phyloP scores from a whole-genome alignment of 148 eudicot genomes.

The Rhododendron ferrugineum region DNA sequence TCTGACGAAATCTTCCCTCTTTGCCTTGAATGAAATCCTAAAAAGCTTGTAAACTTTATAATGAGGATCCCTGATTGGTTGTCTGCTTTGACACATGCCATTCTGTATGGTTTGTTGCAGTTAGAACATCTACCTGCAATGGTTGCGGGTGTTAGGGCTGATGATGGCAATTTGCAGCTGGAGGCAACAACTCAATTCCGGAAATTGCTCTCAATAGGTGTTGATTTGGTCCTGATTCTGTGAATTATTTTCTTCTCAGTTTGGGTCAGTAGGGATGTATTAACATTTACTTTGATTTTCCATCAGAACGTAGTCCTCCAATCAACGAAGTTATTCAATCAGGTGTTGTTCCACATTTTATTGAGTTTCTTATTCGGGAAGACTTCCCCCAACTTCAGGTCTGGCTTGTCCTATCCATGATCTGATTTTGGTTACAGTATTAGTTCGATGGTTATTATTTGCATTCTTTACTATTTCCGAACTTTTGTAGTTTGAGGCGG shows the following conservation, averaged over 20 bases:
- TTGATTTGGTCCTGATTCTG: background rate
- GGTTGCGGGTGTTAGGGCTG: conserved; percentile 35
- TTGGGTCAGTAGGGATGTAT: background rate
- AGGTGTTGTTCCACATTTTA: conserved; percentile 43
- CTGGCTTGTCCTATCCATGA: background rate
- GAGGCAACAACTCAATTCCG: conserved; percentile 49
- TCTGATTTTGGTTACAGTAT: background rate
- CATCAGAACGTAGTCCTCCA: conserved; percentile 34
- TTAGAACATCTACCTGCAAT: conserved; percentile 33
- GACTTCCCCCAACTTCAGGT: conserved; percentile 48
- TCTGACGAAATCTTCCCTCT: background rate
- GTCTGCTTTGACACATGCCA: background rate
- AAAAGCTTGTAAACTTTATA: too few relatives aligned
- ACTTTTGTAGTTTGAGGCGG: conserved; percentile 29
- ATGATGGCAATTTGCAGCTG: conserved; percentile 31
- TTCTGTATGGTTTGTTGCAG: conserved; percentile 15
- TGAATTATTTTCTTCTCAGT: background rate
- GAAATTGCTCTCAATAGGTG: conserved; percentile 45
- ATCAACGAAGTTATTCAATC: conserved; percentile 37
- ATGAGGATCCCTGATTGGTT: too few relatives aligned
- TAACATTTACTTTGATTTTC: background rate
- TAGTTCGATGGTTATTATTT: background rate
- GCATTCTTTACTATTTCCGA: background rate
- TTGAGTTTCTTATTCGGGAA: conserved; percentile 33
- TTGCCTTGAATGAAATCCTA: too few relatives aligned